phyloP scores from a whole-genome alignment of 192 early-diverging fungal species.

The Jimgerdemannia lactiflua region DNA sequence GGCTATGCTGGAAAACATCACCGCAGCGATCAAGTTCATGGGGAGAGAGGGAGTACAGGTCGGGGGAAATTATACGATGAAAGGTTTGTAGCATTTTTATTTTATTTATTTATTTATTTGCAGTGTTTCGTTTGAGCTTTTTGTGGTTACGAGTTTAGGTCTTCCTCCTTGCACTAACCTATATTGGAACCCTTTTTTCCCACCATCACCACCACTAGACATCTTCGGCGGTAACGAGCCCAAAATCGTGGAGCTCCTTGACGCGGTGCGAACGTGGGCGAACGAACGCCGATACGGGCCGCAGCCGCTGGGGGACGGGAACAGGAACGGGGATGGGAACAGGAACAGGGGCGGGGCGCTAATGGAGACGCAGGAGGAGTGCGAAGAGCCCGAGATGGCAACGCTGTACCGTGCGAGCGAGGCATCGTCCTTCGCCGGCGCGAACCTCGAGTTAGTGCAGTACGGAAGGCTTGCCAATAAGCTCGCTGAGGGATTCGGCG shows the following conservation, averaged over 20 bases:
- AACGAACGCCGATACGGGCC: conserved; percentile 11
- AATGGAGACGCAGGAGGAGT: neutral
- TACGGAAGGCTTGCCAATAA: neutral
- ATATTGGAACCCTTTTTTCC: neutral
- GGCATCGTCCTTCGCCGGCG: neutral
- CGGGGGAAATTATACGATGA: conserved; percentile 48
- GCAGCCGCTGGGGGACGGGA: neutral
- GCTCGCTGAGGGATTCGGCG: neutral
- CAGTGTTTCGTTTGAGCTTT: no score
- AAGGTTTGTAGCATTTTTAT: conserved; percentile 29
- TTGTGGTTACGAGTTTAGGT: no score
- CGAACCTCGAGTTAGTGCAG: neutral
- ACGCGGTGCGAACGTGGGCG: conserved; percentile 25
- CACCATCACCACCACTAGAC: conserved; percentile 12
- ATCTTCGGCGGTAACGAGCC: conserved; percentile 32
- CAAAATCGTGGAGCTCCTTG: conserved; percentile 33
- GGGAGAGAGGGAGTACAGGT: conserved; percentile 50
- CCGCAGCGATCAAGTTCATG: conserved; percentile 57
- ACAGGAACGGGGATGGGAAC: neutral
- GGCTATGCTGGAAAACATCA: conserved; percentile 48
- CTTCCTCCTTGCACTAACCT: no score
- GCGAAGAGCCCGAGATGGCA: neutral
- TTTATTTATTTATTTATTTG: neutral
- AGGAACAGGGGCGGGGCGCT: no score
- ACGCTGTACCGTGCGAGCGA: neutral